Percentiles rank a stretch among this genome's conserved stretches.
These are phyloP conservation scores for Candida multigemmis DNA, from an alignment of 805 yeast genomes.

Conservation along the genomic window DNA sequence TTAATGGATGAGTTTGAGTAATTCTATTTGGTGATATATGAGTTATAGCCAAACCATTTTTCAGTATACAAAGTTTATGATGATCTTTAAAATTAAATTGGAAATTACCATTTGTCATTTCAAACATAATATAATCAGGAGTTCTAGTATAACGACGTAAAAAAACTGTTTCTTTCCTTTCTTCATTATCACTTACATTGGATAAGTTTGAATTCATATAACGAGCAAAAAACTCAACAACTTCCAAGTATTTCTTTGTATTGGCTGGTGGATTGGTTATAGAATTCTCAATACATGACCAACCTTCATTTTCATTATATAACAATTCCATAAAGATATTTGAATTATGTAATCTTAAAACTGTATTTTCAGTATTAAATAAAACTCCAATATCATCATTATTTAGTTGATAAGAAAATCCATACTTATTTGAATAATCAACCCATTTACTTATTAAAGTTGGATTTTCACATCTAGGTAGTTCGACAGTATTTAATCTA, in stretches of 20 bases:
- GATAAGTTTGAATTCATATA: constrained; percentile 90
- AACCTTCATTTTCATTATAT: constrained; percentile 34
- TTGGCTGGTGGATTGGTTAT: constrained; percentile 34
- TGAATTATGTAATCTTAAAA: constrained; percentile 60
- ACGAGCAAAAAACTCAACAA: constrained; percentile 79
- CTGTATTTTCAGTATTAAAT: constrained; percentile 77
- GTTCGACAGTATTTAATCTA: constrained; percentile 22
- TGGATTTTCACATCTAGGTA: constrained; percentile 46
- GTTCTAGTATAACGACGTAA: constrained; percentile 78
- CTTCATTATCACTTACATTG: constrained; percentile 61
- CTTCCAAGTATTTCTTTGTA: constrained; percentile 66
- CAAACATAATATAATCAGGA: constrained; percentile 80
- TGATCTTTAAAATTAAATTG: constrained; percentile 96
- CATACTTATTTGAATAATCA: constrained; percentile 92
- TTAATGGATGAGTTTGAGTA: constrained; percentile 57
- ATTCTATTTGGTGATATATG: constrained; percentile 73
- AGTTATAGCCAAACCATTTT: constrained; percentile 66
- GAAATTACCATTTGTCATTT: constrained; percentile 82
- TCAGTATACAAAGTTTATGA: constrained; percentile 75
- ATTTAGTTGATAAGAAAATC: constrained; percentile 86
- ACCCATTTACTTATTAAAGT: constrained; percentile 91
- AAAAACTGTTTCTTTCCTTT: constrained; percentile 60
- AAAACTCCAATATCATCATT: constrained; percentile 86
- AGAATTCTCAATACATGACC: constrained; percentile 39
- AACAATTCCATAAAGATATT: constrained; percentile 58